Evolutionary conservation across 306 rosid species (phyloP).

Genomic region (Geum urbanum): DNA sequence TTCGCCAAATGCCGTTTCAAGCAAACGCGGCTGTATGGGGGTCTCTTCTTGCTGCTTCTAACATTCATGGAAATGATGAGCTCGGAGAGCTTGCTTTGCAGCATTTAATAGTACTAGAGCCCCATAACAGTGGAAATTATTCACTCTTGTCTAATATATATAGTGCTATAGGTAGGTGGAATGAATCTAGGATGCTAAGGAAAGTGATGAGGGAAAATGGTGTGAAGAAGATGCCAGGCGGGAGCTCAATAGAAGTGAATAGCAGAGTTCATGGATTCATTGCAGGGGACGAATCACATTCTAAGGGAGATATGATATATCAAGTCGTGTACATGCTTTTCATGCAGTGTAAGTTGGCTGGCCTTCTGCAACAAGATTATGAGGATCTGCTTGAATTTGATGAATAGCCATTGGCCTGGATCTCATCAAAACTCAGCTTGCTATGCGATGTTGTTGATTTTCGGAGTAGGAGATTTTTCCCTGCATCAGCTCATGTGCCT

Average conservation of each 20-base stretch:
- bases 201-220: conserved; percentile 52
- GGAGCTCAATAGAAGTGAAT: conserved; percentile 58
- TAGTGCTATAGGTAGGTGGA: conserved; percentile 57
- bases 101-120: conserved; percentile 49
- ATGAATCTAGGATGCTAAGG: conserved; percentile 54
- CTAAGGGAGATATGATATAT: conserved; percentile 32
- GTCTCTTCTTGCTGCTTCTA: conserved; percentile 62
- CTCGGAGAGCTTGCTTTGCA: conserved; percentile 51
- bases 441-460: background rate
- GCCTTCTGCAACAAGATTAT: conserved; percentile 22
- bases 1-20: conserved; percentile 52
- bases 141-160: conserved; percentile 56
- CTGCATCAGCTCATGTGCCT: background rate
- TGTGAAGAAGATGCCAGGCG: conserved; percentile 51
- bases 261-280: conserved; percentile 56
- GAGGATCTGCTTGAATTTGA: conserved; percentile 25
- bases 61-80: conserved; percentile 40
- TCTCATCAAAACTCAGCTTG: background rate
- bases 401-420: conserved; percentile 20
- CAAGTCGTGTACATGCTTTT: conserved; percentile 39
- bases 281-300: conserved; percentile 53
- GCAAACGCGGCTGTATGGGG: conserved; percentile 73
- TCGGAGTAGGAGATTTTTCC: conserved; percentile 1
- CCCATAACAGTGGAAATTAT: conserved; percentile 50
- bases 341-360: conserved; percentile 32